Evolutionary conservation across 345 rosid genomes (phyloP), one percentile per base, ranked within the genome.

Genomic region (Linum tenue): DNA sequence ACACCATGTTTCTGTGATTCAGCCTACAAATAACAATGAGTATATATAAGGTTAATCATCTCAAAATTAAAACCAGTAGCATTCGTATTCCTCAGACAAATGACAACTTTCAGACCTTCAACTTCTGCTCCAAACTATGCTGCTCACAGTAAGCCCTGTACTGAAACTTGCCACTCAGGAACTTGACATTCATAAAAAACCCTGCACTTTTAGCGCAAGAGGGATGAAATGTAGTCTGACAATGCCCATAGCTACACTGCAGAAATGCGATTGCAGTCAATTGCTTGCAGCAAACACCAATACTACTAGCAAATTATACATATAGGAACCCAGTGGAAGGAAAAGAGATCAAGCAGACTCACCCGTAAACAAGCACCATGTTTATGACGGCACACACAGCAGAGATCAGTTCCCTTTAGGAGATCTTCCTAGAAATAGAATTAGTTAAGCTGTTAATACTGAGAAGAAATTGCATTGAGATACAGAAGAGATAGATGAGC

Each of bases 161-260:
- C 73, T 80, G 95, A 85, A 84, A 72, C 81, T 84, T 94, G 67
- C 95, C 90, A 75, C 79, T 80, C 37, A 78, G 70, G 69, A 80
- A 43, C 72, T 80, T 87, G 17, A 74, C 82, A 69, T 68, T 85
- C 97, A 94, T 84, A 76, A 81, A 88, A 68, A 86, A 84, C 58
- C 92, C 95, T 2, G 83, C 70, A 73, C 86, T 88, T 79, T 95
- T 85, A 58, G 97, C 91, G 82, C 97, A 94, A 44, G 88, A 75
- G 37, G 99, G 95, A 77, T 94, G 99, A 76, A 94, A 94, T 59
- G 95, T 82, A 64, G 81, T 62, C 78, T 87, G 99, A 84, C 99
- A 94, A 70, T 94, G 82, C 65, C 96, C 96, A 74, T 83, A 80
- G 77, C 84, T 82, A 82, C 99, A 94, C 99, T 91, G 96, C 79